Conservation (phyloP, 768 basidiomycete genomes). For the Botryobasidium botryosum region DNA sequence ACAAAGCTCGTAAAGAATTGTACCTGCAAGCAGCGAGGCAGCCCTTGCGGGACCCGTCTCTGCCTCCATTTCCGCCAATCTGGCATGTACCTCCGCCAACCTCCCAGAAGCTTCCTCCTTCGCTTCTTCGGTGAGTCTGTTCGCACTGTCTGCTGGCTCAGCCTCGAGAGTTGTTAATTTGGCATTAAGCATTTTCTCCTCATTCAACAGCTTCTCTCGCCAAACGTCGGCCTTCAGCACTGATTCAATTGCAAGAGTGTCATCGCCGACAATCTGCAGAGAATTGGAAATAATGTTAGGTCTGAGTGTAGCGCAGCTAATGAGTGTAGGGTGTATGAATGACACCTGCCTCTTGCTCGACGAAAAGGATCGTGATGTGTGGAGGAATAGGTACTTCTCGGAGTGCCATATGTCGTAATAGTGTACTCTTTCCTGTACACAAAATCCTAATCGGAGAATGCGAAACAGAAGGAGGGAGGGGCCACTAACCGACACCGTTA, state of each 20-base stretch:
- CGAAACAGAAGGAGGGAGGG: not conserved
- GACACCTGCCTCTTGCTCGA: slow-evolving; percentile 77
- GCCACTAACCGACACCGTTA: slow-evolving; percentile 34
- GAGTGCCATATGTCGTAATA: slow-evolving; percentile 85
- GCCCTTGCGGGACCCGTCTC: slow-evolving; percentile 93
- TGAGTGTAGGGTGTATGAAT: not conserved
- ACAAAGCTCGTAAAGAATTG: not conserved
- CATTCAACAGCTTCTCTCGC: slow-evolving; percentile 79
- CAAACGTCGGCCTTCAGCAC: slow-evolving; percentile 99
- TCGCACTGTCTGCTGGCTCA: slow-evolving; percentile 36
- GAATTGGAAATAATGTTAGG: not conserved
- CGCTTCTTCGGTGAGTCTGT: slow-evolving; percentile 66
- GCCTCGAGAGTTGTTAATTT: slow-evolving; percentile 54
- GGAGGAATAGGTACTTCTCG: slow-evolving; percentile 86
- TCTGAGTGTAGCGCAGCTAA: too few relatives aligned
- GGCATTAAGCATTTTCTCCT: slow-evolving; percentile 62
- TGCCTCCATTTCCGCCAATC: slow-evolving; percentile 95
- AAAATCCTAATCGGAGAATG: slow-evolving; percentile 1
- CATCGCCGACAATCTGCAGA: slow-evolving; percentile 73
- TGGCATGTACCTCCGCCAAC: slow-evolving; percentile 75
- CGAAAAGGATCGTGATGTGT: slow-evolving; percentile 93
- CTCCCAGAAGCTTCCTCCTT: slow-evolving; percentile 70
- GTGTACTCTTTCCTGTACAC: slow-evolving; percentile 89
- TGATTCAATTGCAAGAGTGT: slow-evolving; percentile 79
- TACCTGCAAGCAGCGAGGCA: slow-evolving; percentile 73